Evolutionary conservation across 78 protist genomes (phyloP).

Genomic region (Dictyostelium brefeldianum): DNA sequence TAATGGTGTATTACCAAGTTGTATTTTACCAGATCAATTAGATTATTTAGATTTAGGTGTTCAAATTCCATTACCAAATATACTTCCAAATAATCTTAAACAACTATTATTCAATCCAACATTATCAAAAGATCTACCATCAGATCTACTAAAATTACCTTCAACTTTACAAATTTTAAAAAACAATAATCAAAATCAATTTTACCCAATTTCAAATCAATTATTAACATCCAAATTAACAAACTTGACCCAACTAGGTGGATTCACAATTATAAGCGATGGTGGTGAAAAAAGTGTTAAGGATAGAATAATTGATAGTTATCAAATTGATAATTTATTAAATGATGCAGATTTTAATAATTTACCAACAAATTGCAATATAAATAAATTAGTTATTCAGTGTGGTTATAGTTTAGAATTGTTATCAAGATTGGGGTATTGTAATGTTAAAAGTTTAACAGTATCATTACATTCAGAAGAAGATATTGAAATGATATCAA

Average conservation of each 20-base stretch:
- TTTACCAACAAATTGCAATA: neutral
- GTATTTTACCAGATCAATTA: neutral
- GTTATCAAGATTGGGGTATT: neutral
- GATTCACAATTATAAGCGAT: neutral
- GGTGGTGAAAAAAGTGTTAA: neutral
- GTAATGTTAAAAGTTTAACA: too few species aligned
- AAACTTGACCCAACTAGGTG: neutral
- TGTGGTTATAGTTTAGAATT: neutral
- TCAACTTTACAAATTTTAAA: neutral
- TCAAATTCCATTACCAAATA: neutral
- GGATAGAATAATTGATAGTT: neutral
- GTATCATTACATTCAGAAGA: too few species aligned
- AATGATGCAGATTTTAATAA: neutral
- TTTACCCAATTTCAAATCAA: constrained; percentile 1
- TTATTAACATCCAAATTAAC: neutral
- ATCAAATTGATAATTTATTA: constrained; percentile 4
- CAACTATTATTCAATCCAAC: neutral
- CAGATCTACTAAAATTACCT: neutral
- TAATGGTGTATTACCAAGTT: neutral
- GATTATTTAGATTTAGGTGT: neutral
- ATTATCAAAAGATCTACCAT: neutral
- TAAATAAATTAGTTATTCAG: neutral
- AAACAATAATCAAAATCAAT: constrained; percentile 11
- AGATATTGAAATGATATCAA: too few species aligned
- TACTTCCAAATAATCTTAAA: neutral